Base-by-base conservation (phyloP, 129 eudicot genomes). In the Calendula officinalis region DNA sequence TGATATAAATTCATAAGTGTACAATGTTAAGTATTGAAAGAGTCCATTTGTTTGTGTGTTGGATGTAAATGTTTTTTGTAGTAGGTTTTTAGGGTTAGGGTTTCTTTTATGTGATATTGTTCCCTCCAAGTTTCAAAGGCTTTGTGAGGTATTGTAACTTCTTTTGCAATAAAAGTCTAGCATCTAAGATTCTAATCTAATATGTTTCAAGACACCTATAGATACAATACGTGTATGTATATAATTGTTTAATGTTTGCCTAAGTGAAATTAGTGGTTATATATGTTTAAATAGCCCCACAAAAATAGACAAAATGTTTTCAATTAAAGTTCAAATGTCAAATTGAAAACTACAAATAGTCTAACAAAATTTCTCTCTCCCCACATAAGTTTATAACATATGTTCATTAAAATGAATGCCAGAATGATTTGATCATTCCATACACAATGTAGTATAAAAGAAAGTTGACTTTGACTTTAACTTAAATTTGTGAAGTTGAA, bases 1-100 rank as follows among this genome's bases (percentile, higher is more conserved):
- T 66, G 27, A 72, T 42, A 1, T 63, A 34, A 56, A 56, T 57
- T 72, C 56, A 76, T 51, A 51, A 76, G 70, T 76, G 50, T 76
- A 72, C 56, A 40, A 42, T 61, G 75, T 67, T 35, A 69, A 75
- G 52, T 41, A 62, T 36, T 51, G 13, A 42, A 66, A 60, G 40
- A 45, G 80, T 66, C 78, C 86, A 46, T 72, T 43, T 64, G 74
- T 75, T 84, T 79, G 32, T 67, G 81, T 82, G 84, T 65, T 12
- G 38, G 34, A 72, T 72, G 77, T 72, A 72, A 64, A 72, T 72
- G 78, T 70, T 39, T 65, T 73, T 73, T 73, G 78, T 73, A 73
- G 78, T 47, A 73, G 37, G 78, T 9, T 46, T 73, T 71, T 47
- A 73, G 37, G 78, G 11, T 46, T 73, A 73, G 78, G 67, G 37